Conservation (phyloP, 2,329 filamentous ascomycete genomes). For the Monosporascus sp. region DNA sequence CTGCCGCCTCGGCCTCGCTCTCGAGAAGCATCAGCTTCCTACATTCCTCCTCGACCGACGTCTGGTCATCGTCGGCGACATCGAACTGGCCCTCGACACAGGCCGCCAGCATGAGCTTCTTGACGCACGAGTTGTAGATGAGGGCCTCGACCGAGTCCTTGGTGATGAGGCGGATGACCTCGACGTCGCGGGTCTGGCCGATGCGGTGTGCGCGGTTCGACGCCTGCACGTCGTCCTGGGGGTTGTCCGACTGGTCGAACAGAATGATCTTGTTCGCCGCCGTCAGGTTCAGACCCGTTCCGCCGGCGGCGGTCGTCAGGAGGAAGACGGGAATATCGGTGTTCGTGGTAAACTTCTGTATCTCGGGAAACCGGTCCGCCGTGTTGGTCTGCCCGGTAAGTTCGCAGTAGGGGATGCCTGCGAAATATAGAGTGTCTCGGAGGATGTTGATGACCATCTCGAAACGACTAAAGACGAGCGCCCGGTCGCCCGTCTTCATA, state of each 20-base stretch:
- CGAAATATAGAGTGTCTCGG: constrained; percentile 69
- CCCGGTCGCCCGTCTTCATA: constrained; percentile 74
- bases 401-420: constrained; percentile 72
- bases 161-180: constrained; percentile 81
- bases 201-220: constrained; percentile 96
- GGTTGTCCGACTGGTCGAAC: constrained; percentile 96
- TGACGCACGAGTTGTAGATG: constrained; percentile 84
- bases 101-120: constrained; percentile 80
- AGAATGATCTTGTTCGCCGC: constrained; percentile 97
- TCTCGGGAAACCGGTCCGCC: constrained; percentile 75
- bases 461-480: constrained; percentile 91
- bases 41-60: constrained; percentile 26
- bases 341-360: constrained; percentile 79
- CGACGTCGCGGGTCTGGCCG: constrained; percentile 83
- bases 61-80: constrained; percentile 47
- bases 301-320: constrained; percentile 86
- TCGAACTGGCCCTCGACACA: constrained; percentile 52
- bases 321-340: constrained; percentile 81
- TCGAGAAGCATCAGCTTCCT: constrained; percentile 25
- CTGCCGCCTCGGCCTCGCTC: constrained; percentile 6
- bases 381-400: constrained; percentile 82
- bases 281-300: constrained; percentile 94
- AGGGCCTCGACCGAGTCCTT: constrained; percentile 84
- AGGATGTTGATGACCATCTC: constrained; percentile 87
- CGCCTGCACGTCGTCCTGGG: constrained; percentile 96